Evolutionary conservation across 2,329 filamentous ascomycete species (phyloP), one percentile per base, ranked within the genome.

Genomic region (Aspergillus latus): DNA sequence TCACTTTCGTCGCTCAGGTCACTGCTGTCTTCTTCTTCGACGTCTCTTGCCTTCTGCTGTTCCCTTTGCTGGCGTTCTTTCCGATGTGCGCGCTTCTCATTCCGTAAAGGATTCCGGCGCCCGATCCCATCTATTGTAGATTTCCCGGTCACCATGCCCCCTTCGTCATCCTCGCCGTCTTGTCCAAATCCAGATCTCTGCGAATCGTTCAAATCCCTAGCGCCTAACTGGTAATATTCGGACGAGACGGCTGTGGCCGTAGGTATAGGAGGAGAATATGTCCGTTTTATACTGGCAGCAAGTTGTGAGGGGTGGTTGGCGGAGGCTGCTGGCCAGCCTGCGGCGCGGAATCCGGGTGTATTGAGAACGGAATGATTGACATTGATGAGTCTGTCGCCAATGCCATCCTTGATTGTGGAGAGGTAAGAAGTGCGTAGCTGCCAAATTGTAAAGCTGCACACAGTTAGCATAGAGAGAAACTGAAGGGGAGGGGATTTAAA

Each of bases 1-100:
- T 88, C 85, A 66, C 84, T 87, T 60, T 87, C 84, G 64, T 87
- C 84, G 60, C 83, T 87, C 51, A 87, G 68, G 65, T 87, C 84
- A 66, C 84, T 86, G 68, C 84, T 87, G 64, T 87, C 84, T 40
- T 87, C 85, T 54, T 87, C 84, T 54, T 86, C 84, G 11, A 80
- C 72, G 57, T 83, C 82, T 3, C 64, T 63, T 60, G 83, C 82
- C 62, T 81, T 82, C 52, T 83, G 75, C 21, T 80, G 76, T 39
- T 73, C 80, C 73, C 59, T 79, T 70, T 64, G 79, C 72, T 68
- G 74, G 42, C 56, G 77, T 74, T 74, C 72, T 16, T 66, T 64
- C 44, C 68, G 67, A 57, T 68, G 59, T 34, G 64, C 65, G 57
- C 68, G 71, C 61, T 68, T 73, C 37, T 62, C 69, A 36, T 51